Evolutionary conservation across 768 basidiomycete species (phyloP).

Genomic region (Pluteus cervinus): DNA sequence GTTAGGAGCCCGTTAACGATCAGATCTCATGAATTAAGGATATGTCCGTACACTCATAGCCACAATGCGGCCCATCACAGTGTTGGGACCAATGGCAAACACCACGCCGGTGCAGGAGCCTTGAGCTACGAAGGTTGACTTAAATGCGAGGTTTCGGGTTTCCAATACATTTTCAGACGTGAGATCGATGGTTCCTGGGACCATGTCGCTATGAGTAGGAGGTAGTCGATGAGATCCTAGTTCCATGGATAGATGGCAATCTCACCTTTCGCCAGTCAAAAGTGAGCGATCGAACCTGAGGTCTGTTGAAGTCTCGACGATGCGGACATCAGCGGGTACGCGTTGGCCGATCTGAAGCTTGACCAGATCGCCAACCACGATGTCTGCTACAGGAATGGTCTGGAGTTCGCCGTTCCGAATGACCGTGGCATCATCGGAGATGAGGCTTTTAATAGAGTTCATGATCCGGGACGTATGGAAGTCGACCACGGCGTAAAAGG

Average conservation of each 20-base stretch:
- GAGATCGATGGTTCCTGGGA: constrained; percentile 37
- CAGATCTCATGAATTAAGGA: no score
- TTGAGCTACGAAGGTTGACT: constrained; percentile 35
- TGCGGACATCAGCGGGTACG: constrained; percentile 53
- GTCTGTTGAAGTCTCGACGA: constrained; percentile 46
- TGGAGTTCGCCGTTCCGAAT: constrained; percentile 43
- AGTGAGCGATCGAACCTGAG: constrained; percentile 48
- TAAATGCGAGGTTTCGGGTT: constrained; percentile 43
- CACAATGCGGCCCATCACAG: constrained; percentile 49
- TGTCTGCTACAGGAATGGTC: constrained; percentile 43
- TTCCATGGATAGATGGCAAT: constrained; percentile 1
- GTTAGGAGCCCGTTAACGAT: no score
- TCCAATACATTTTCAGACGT: constrained; percentile 46
- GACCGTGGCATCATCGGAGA: constrained; percentile 53
- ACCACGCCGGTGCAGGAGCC: constrained; percentile 35
- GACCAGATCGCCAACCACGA: constrained; percentile 54
- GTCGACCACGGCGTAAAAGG: constrained; percentile 46
- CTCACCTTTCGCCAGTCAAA: constrained; percentile 43
- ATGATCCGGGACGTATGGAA: constrained; percentile 44
- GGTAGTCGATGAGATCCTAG: constrained; percentile 1
- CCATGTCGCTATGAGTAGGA: constrained; percentile 26
- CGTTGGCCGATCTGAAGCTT: constrained; percentile 49
- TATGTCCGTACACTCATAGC: no score
- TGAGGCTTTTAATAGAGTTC: constrained; percentile 52
- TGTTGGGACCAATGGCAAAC: constrained; percentile 37